Evolutionary conservation across 129 eudicot genomes (phyloP).

Genomic region (Helichrysum umbraculigerum): DNA sequence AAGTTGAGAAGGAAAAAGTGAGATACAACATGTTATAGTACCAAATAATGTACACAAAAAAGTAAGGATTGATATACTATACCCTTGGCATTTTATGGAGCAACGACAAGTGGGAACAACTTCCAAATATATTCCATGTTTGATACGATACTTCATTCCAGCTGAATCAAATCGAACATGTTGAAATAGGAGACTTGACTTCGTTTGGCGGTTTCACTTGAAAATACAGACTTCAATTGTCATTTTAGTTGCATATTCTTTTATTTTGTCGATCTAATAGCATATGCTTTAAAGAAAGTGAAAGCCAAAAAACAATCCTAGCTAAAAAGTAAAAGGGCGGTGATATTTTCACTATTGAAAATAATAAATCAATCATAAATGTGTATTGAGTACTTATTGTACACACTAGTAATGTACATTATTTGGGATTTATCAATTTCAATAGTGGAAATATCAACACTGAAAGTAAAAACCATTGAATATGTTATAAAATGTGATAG

Average conservation of each 20-base stretch:
- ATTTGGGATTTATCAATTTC: too few species aligned
- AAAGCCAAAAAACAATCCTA: background rate
- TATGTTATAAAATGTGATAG: background rate
- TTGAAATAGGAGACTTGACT: background rate
- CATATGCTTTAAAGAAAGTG: background rate
- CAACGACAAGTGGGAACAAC: constrained; percentile 16
- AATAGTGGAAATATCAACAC: too few species aligned
- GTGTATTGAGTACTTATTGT: too few species aligned
- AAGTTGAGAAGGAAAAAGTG: constrained; percentile 6
- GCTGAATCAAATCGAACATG: background rate
- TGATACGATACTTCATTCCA: background rate
- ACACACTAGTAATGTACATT: too few species aligned
- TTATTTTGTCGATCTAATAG: background rate
- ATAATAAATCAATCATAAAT: too few species aligned
- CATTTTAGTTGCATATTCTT: background rate
- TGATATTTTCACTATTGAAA: too few species aligned
- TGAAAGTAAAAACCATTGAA: background rate
- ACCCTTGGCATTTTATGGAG: constrained; percentile 24
- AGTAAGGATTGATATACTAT: background rate
- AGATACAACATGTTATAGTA: constrained; percentile 29
- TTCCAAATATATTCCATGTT: background rate
- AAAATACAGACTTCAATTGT: background rate
- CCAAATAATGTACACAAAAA: constrained; percentile 7
- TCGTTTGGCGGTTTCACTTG: background rate
- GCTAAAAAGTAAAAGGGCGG: too few species aligned